A percentile compares a stretch with the other conserved stretches of the same genome.
phyloP scores from a whole-genome alignment of 1,284 basidiomycete species.

The Leccinum pallidistipes region DNA sequence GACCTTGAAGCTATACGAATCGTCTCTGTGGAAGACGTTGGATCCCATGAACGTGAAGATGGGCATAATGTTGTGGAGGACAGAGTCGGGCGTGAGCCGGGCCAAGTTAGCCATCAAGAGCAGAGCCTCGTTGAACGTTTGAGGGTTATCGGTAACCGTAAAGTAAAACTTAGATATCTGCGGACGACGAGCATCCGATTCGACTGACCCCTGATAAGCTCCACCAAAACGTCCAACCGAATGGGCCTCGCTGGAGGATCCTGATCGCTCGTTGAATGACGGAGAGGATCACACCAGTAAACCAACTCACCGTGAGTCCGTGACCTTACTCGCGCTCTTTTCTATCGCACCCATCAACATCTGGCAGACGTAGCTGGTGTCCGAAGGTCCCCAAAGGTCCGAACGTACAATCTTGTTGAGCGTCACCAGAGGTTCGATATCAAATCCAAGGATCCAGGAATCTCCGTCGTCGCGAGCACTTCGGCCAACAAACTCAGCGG shows the following conservation, averaged over 20 bases:
- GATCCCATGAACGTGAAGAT: slow-evolving; percentile 99
- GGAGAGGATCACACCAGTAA: background rate
- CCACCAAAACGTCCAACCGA: slow-evolving; percentile 80
- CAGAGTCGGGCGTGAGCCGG: slow-evolving; percentile 84
- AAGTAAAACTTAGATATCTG: slow-evolving; percentile 1
- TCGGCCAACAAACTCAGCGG: slow-evolving; percentile 69
- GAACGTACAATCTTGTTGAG: slow-evolving; percentile 63
- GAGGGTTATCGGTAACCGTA: slow-evolving; percentile 84
- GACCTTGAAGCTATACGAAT: slow-evolving; percentile 92
- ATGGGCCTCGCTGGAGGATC: slow-evolving; percentile 53
- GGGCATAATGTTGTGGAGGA: slow-evolving; percentile 96
- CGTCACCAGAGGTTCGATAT: slow-evolving; percentile 70
- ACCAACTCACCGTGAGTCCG: slow-evolving; percentile 38
- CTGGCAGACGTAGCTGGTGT: slow-evolving; percentile 83
- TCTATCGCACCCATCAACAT: slow-evolving; percentile 83
- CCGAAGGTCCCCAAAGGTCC: slow-evolving; percentile 48
- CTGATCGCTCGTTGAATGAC: slow-evolving; percentile 27
- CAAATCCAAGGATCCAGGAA: slow-evolving; percentile 72
- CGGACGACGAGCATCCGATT: slow-evolving; percentile 1
- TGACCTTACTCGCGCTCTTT: slow-evolving; percentile 62
- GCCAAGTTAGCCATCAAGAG: slow-evolving; percentile 88
- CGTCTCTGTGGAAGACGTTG: slow-evolving; percentile 94
- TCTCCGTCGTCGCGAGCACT: slow-evolving; percentile 59
- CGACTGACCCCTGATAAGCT: slow-evolving; percentile 75
- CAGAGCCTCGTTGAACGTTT: slow-evolving; percentile 92